Evolutionary conservation across 1,284 basidiomycete genomes (phyloP).

Genomic region (Waitea zeae): DNA sequence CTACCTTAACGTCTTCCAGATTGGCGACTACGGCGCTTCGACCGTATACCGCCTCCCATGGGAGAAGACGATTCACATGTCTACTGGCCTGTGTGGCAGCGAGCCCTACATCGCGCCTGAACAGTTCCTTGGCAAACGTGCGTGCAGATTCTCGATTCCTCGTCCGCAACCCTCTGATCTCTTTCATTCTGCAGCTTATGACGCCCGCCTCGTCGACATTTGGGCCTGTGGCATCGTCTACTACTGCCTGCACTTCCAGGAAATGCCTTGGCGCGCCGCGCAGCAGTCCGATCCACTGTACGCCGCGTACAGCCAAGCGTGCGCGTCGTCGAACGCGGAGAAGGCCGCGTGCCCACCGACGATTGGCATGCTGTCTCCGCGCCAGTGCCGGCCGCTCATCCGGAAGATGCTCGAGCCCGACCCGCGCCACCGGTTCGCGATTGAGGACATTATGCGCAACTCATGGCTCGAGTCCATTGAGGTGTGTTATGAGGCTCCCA

Average conservation of each 20-base stretch:
- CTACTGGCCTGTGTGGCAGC: slow-evolving; percentile 90
- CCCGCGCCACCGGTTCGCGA: slow-evolving; percentile 60
- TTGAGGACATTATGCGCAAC: slow-evolving; percentile 77
- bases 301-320: slow-evolving; percentile 66
- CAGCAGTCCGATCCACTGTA: slow-evolving; percentile 77
- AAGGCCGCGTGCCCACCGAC: slow-evolving; percentile 38
- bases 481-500: slow-evolving; percentile 44
- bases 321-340: slow-evolving; percentile 20
- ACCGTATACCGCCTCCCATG: slow-evolving; percentile 97
- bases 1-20: slow-evolving; percentile 29
- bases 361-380: slow-evolving; percentile 79
- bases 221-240: slow-evolving; percentile 97
- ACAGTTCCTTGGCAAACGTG: slow-evolving; percentile 93
- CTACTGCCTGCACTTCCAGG: slow-evolving; percentile 96
- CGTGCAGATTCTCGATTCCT: too few species aligned
- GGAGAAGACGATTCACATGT: slow-evolving; percentile 95
- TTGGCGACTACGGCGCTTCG: slow-evolving; percentile 96
- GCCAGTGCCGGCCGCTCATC: slow-evolving; percentile 72
- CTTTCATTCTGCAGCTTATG: slow-evolving; percentile 56
- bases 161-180: slow-evolving; percentile 28
- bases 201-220: slow-evolving; percentile 92
- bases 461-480: slow-evolving; percentile 72
- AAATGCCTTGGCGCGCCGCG: slow-evolving; percentile 93
- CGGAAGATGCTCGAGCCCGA: slow-evolving; percentile 95
- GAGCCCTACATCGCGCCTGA: slow-evolving; percentile 99